Evolutionary conservation across 257 asterid species (phyloP), one percentile per base, ranked within the genome.

Genomic region (Thymus mandschuricus): DNA sequence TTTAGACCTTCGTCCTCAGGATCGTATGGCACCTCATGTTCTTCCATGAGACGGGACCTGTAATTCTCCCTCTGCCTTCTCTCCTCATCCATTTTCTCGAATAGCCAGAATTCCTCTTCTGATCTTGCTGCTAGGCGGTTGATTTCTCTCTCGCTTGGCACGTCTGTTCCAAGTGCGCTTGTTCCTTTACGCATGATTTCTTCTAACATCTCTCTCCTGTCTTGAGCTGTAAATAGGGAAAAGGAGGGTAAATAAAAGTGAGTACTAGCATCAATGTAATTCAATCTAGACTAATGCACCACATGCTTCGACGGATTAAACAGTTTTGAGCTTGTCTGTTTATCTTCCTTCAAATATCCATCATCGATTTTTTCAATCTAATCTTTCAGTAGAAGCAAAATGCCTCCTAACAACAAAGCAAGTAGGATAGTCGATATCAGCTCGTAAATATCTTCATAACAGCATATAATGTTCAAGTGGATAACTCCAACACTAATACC

Each of bases 11-110:
- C 49, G 6, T 44, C 49, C 11, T 44, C 49, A 10, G 49, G 12
- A 44, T 44, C 49, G 3, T 0, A 44, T n/a, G 99, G 99, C 29
- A 95, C 92, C 84, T 95, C 98, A 27, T 88, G 92, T 12, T 92
- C 96, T 80, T 89, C 97, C 98, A 95, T 88, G 51, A 95, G 96
- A 68, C 99, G 97, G 33, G 96, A 76, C 68, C 91, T 81, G 88
- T 89, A 92, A 35, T 88, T 86, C 81, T 95, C 99, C 70, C 80
- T 87, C 73, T 74, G 88, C 75, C 96, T 83, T 80, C 99, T 87
- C 82, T 89, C 98, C 73, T 95, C 96, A 4, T 95, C 99, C 98
- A 95, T 95, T 79, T 85, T 95, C 90, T 95, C 98, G 31, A 95
- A 95, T 63, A 92, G 69, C 97, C 96, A 90, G 50, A 83, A 95